Evolutionary conservation across 345 rosid species (phyloP).

Genomic region (Angophora floribunda): DNA sequence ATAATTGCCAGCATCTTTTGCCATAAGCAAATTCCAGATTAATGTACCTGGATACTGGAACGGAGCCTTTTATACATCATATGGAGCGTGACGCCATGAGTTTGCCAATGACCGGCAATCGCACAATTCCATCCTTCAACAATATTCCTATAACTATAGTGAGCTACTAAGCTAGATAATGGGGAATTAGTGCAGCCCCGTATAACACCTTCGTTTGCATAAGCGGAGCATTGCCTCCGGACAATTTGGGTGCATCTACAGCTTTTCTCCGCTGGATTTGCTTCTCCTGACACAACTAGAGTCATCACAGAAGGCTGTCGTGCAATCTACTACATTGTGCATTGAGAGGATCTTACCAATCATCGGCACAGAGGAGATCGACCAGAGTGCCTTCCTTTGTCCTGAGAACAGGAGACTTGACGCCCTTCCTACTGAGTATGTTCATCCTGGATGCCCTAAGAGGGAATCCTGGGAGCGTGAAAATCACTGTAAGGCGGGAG

Average conservation of each 20-base stretch:
- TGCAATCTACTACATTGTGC: background rate
- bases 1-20: background rate
- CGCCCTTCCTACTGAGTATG: background rate
- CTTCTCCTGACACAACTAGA: too few relatives aligned
- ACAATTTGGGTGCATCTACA: too few relatives aligned
- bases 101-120: background rate
- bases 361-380: background rate
- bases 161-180: too few relatives aligned
- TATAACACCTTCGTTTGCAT: too few relatives aligned
- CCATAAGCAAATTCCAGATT: background rate
- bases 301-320: too few relatives aligned
- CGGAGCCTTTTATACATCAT: background rate
- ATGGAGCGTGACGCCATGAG: rapidly evolving
- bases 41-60: background rate
- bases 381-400: background rate
- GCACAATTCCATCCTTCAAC: background rate
- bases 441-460: background rate
- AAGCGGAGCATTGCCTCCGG: too few relatives aligned
- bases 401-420: rapidly evolving
- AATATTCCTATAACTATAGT: too few relatives aligned
- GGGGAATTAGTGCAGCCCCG: too few relatives aligned
- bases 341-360: background rate
- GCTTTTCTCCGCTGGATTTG: too few relatives aligned
- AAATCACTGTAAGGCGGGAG: background rate
- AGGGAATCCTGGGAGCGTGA: background rate